A percentile compares a stretch with the other conserved stretches of the same genome.
phyloP scores from a whole-genome alignment of 176 grass and related monocot genomes.

The Lolium multiflorum region DNA sequence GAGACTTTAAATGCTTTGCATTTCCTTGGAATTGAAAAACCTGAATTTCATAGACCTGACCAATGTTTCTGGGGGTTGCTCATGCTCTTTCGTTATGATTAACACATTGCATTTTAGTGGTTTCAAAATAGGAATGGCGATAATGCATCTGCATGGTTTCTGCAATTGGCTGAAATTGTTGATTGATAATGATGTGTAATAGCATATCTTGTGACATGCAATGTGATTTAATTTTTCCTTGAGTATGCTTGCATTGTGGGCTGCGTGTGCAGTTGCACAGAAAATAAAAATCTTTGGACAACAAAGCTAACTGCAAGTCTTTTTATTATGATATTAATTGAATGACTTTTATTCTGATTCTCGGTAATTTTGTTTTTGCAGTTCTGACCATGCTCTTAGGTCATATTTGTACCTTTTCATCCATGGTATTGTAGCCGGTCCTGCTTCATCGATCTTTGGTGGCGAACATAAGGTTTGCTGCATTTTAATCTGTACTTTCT shows the following conservation, averaged over 20 bases:
- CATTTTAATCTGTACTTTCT: constrained; percentile 33
- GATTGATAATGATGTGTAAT: constrained; percentile 9
- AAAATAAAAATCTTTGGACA: background rate
- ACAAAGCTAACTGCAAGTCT: background rate
- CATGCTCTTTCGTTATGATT: constrained; percentile 9
- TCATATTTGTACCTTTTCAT: constrained; percentile 97
- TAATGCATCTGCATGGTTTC: background rate
- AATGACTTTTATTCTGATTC: constrained; percentile 33
- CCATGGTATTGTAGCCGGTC: constrained; percentile 82
- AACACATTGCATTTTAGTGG: constrained; percentile 17
- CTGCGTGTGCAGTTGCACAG: constrained; percentile 11
- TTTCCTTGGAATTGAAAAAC: background rate
- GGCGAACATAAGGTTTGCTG: constrained; percentile 79
- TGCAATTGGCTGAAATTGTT: constrained; percentile 13
- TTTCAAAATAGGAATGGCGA: constrained; percentile 4
- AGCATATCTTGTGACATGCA: constrained; percentile 2
- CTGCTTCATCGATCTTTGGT: constrained; percentile 80
- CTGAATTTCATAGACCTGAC: background rate
- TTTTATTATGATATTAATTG: constrained; percentile 34
- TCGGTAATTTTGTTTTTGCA: constrained; percentile 54
- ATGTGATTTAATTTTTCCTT: constrained; percentile 1
- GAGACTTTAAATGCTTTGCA: background rate
- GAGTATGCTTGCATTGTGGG: background rate
- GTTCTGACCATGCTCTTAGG: constrained; percentile 85
- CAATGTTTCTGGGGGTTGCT: constrained; percentile 11